A percentile compares a stretch with the other conserved stretches of the same genome.
phyloP scores from a whole-genome alignment of 208 protist species.

The Polymyxa betae region DNA sequence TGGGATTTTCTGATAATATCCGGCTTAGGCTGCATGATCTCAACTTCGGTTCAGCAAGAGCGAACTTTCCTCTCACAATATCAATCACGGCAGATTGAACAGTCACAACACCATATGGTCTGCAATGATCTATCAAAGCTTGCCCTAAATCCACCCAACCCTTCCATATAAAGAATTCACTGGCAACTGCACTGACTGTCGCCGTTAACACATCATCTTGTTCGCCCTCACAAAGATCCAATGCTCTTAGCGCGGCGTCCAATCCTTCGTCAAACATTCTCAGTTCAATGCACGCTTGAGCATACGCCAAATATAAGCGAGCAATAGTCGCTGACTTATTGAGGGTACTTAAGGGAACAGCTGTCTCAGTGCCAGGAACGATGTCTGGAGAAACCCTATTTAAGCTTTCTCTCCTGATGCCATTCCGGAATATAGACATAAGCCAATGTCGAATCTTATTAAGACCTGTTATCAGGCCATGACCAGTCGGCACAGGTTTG shows the following conservation, averaged over 20 bases:
- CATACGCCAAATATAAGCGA: not conserved
- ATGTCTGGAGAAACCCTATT: no score
- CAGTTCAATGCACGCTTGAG: not conserved
- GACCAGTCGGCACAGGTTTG: not conserved
- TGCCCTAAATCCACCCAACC: conserved; percentile 4
- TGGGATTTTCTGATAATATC: not conserved
- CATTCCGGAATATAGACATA: not conserved
- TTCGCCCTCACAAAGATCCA: not conserved
- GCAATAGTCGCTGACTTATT: not conserved
- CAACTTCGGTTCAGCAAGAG: conserved; percentile 35
- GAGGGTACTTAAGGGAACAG: not conserved
- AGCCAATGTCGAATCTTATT: not conserved
- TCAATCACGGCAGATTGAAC: not conserved
- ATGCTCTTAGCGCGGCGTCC: not conserved
- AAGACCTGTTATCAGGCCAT: not conserved
- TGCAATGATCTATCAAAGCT: not conserved
- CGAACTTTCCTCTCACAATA: conserved; percentile 20
- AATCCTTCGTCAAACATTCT: not conserved
- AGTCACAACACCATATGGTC: not conserved
- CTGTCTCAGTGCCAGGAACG: no score
- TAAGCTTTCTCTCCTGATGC: not conserved
- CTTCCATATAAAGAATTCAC: not conserved
- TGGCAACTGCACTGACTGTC: not conserved
- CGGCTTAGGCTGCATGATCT: not conserved
- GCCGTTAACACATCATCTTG: not conserved